These are phyloP conservation scores for Fusarium tricinctum DNA, from an alignment of 2,329 filamentous ascomycete genomes.

Conservation along the genomic window DNA sequence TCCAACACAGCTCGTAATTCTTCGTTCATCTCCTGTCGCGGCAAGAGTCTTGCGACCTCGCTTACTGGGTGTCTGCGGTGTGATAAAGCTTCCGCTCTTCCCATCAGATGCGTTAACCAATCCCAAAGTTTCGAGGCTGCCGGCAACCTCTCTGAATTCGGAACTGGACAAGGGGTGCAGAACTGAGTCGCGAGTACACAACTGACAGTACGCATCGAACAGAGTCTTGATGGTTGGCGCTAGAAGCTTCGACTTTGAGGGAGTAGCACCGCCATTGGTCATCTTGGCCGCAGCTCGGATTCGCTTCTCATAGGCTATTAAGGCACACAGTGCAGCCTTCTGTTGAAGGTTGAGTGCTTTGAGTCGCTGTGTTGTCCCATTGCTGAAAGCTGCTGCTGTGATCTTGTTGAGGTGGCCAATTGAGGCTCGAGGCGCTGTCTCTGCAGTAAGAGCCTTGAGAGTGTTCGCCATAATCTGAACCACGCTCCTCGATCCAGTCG, in stretches of 20 bases:
- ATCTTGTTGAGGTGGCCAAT: conserved; percentile 94
- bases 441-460: conserved; percentile 74
- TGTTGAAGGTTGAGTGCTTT: conserved; percentile 94
- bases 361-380: conserved; percentile 87
- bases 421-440: conserved; percentile 87
- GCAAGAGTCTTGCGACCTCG: conserved; percentile 70
- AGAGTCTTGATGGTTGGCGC: conserved; percentile 87
- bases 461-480: conserved; percentile 66
- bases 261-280: conserved; percentile 61
- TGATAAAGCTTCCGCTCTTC: conserved; percentile 76
- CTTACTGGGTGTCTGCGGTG: conserved; percentile 78
- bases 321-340: conserved; percentile 91
- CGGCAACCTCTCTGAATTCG: conserved; percentile 94
- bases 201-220: conserved; percentile 83
- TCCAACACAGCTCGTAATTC: conserved; percentile 83
- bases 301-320: conserved; percentile 87
- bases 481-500: conserved; percentile 59
- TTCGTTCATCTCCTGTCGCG: conserved; percentile 77
- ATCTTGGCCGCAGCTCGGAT: conserved; percentile 67
- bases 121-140: conserved; percentile 89
- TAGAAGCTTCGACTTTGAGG: conserved; percentile 70
- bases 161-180: conserved; percentile 90
- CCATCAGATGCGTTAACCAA: conserved; percentile 79
- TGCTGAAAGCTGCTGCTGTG: conserved; percentile 89
- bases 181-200: conserved; percentile 90